Evolutionary conservation across 2,329 filamentous ascomycete species (phyloP).

Genomic region (Peltaster fructicola): DNA sequence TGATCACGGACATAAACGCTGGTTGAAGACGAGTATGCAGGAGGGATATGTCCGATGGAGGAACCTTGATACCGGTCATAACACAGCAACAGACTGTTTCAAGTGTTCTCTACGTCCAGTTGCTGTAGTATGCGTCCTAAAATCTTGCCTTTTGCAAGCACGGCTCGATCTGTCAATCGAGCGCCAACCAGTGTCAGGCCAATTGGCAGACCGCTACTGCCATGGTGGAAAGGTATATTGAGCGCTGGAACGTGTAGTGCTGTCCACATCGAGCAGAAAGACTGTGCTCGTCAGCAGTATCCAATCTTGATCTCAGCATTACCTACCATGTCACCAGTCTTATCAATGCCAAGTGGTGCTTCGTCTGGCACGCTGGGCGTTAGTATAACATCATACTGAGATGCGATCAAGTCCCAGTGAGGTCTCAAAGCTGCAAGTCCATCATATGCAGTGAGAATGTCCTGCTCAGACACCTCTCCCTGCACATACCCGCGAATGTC

Average conservation of each 20-base stretch:
- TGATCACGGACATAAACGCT: no score
- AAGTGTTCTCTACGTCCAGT: no score
- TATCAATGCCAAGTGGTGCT: constrained; percentile 36
- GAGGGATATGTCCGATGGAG: no score
- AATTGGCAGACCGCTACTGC: constrained; percentile 39
- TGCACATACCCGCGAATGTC: constrained; percentile 35
- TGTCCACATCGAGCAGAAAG: constrained; percentile 15
- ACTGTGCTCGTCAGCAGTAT: constrained; percentile 4
- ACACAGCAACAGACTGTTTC: no score
- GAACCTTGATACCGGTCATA: no score
- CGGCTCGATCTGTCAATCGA: constrained; percentile 27
- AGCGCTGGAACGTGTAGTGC: constrained; percentile 42
- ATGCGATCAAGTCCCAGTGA: constrained; percentile 34
- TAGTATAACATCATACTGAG: constrained; percentile 37
- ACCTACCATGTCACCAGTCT: constrained; percentile 37
- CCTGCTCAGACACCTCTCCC: constrained; percentile 29
- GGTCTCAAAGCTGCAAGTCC: constrained; percentile 36
- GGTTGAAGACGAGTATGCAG: no score
- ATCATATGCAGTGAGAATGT: constrained; percentile 38
- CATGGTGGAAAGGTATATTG: constrained; percentile 46
- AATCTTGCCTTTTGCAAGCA: constrained; percentile 25
- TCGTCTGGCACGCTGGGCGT: constrained; percentile 42
- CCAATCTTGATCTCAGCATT: neutral
- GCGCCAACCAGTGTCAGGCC: constrained; percentile 36
- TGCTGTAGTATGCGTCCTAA: constrained; percentile 24